These are phyloP conservation scores for Vicia villosa DNA, from an alignment of 306 rosid species.

Conservation along the genomic window DNA sequence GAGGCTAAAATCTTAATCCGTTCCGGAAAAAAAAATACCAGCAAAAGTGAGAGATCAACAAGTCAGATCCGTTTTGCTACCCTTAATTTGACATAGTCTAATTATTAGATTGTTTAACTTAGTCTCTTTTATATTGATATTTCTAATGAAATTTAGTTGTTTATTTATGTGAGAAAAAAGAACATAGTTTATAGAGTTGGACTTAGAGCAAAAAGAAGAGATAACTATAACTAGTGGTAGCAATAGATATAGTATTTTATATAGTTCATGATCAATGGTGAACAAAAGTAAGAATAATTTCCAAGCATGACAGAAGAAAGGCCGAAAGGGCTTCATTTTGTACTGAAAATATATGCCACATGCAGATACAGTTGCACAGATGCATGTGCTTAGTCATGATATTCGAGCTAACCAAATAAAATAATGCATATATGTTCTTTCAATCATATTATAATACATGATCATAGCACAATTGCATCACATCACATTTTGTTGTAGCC, in stretches of 20 bases:
- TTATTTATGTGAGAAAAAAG: too few species aligned
- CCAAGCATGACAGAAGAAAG: conserved; percentile 40
- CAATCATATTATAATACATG: background rate
- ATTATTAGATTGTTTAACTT: too few species aligned
- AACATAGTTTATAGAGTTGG: background rate
- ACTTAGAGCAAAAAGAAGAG: background rate
- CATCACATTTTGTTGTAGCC: conserved; percentile 42
- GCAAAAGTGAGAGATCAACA: too few species aligned
- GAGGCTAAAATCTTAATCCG: too few species aligned
- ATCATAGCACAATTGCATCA: conserved; percentile 22
- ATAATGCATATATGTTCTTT: conserved; percentile 17
- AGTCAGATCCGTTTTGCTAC: too few species aligned
- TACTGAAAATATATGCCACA: conserved; percentile 40
- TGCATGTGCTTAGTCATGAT: conserved; percentile 50
- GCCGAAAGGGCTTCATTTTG: conserved; percentile 38
- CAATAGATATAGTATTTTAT: conserved; percentile 14
- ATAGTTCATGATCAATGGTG: conserved; percentile 31
- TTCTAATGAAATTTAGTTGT: too few species aligned
- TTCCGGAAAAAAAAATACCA: too few species aligned
- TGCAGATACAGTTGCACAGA: conserved; percentile 45
- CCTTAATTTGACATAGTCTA: too few species aligned
- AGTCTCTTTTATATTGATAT: too few species aligned
- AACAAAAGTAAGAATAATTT: conserved; percentile 42
- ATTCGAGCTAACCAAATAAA: conserved; percentile 26
- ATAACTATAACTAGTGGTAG: conserved; percentile 16